phyloP scores from a whole-genome alignment of 164 flowering plant species.

The Piper longum region DNA sequence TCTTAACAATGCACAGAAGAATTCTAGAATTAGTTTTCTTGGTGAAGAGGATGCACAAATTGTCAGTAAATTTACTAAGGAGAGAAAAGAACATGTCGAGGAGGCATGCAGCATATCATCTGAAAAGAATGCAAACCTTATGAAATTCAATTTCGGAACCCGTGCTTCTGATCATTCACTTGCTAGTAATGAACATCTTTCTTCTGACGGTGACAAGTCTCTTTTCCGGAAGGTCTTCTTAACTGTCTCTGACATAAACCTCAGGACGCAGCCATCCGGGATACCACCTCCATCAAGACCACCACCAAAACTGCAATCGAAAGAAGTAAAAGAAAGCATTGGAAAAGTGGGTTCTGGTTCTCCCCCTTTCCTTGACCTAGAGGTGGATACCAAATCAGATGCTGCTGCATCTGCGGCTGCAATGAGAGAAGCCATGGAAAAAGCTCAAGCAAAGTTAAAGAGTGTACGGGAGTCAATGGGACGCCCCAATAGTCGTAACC shows the following conservation, averaged over 20 bases:
- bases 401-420: conserved; percentile 54
- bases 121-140: neutral
- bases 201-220: conserved; percentile 14
- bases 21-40: conserved; percentile 15
- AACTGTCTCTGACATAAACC: conserved; percentile 51
- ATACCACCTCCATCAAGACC: conserved; percentile 81
- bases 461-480: conserved; percentile 46
- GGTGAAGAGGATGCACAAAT: conserved; percentile 1
- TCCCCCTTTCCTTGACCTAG: conserved; percentile 58
- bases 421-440: conserved; percentile 57
- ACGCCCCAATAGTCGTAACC: conserved; percentile 24
- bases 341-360: conserved; percentile 9
- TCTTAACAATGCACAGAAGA: conserved; percentile 5
- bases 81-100: neutral
- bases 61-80: neutral
- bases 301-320: conserved; percentile 44
- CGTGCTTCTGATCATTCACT: neutral
- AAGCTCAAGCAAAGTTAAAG: conserved; percentile 47
- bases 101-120: neutral
- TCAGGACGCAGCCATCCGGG: conserved; percentile 55
- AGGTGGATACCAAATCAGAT: conserved; percentile 60
- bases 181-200: neutral
- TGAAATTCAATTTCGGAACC: neutral
- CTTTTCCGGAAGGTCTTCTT: conserved; percentile 20
- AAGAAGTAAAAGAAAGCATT: conserved; percentile 12